Evolutionary conservation across 495 filamentous ascomycete species (phyloP).

Genomic region (Neurospora africana): DNA sequence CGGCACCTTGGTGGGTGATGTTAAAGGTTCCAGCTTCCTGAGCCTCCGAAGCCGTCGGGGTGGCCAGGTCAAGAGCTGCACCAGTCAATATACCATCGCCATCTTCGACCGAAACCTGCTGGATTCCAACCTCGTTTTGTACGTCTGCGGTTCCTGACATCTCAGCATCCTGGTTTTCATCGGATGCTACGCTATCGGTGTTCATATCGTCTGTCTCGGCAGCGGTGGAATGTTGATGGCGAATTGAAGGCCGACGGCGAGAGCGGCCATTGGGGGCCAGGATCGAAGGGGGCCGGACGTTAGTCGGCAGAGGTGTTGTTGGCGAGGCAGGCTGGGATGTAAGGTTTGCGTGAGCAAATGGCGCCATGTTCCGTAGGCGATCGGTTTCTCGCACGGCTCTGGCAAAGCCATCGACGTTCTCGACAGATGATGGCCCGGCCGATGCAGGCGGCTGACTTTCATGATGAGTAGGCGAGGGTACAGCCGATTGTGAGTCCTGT

Average conservation of each 20-base stretch:
- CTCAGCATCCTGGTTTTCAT: slow-evolving; percentile 51
- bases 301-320: slow-evolving; percentile 71
- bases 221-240: slow-evolving; percentile 77
- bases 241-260: slow-evolving; percentile 63
- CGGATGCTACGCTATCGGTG: slow-evolving; percentile 64
- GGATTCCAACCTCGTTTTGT: slow-evolving; percentile 67
- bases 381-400: slow-evolving; percentile 79
- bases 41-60: slow-evolving; percentile 69
- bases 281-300: slow-evolving; percentile 41
- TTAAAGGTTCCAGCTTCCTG: slow-evolving; percentile 87
- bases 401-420: slow-evolving; percentile 62
- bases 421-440: slow-evolving; percentile 56
- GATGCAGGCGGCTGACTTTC: slow-evolving; percentile 57
- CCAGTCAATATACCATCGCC: slow-evolving; percentile 68
- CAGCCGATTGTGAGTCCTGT: slow-evolving; percentile 49
- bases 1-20: slow-evolving; percentile 79
- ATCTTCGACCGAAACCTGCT: slow-evolving; percentile 65
- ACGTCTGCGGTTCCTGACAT: slow-evolving; percentile 68
- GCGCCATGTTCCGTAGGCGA: slow-evolving; percentile 74
- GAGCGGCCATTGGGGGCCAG: slow-evolving; percentile 32
- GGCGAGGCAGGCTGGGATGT: slow-evolving; percentile 88
- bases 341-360: slow-evolving; percentile 57
- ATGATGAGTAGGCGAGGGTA: slow-evolving; percentile 42
- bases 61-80: slow-evolving; percentile 60
- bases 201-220: slow-evolving; percentile 81